Percentiles rank a stretch among this genome's conserved stretches.
These are phyloP conservation scores for Blastomyces emzantsi DNA, from an alignment of 2,329 filamentous ascomycete species.

Conservation along the genomic window DNA sequence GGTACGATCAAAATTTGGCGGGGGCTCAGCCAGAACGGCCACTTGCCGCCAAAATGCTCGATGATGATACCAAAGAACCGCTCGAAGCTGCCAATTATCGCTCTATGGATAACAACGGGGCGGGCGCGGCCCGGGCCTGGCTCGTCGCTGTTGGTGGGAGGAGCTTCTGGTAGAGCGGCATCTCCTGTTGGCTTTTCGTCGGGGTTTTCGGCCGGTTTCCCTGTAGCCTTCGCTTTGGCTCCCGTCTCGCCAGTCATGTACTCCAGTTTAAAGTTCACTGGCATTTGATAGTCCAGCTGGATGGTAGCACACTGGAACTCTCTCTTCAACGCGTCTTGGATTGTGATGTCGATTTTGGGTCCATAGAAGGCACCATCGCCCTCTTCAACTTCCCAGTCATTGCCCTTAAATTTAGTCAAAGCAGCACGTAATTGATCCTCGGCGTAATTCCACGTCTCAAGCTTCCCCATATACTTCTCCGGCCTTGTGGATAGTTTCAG, in stretches of 20 bases:
- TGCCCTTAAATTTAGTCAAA: slow-evolving; percentile 65
- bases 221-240: slow-evolving; percentile 30
- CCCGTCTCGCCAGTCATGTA: slow-evolving; percentile 66
- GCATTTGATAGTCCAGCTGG: slow-evolving; percentile 83
- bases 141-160: slow-evolving; percentile 26
- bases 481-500: slow-evolving; percentile 85
- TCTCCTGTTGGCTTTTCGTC: slow-evolving; percentile 35
- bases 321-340: slow-evolving; percentile 75
- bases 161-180: slow-evolving; percentile 30
- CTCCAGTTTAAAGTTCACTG: slow-evolving; percentile 76
- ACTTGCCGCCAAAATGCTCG: slow-evolving; percentile 45
- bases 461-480: slow-evolving; percentile 80
- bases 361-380: slow-evolving; percentile 98
- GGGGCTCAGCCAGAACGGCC: slow-evolving; percentile 46
- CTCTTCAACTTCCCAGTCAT: slow-evolving; percentile 81
- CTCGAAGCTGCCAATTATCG: slow-evolving; percentile 44
- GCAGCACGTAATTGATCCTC: slow-evolving; percentile 72
- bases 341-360: slow-evolving; percentile 96
- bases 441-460: slow-evolving; percentile 81
- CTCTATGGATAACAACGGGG: slow-evolving; percentile 45
- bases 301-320: slow-evolving; percentile 90
- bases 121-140: slow-evolving; percentile 37
- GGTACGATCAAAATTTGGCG: slow-evolving; percentile 44
- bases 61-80: slow-evolving; percentile 44
- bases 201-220: slow-evolving; percentile 33